Conservation (phyloP, 441 rosid genomes). For the Brassica balearica region DNA sequence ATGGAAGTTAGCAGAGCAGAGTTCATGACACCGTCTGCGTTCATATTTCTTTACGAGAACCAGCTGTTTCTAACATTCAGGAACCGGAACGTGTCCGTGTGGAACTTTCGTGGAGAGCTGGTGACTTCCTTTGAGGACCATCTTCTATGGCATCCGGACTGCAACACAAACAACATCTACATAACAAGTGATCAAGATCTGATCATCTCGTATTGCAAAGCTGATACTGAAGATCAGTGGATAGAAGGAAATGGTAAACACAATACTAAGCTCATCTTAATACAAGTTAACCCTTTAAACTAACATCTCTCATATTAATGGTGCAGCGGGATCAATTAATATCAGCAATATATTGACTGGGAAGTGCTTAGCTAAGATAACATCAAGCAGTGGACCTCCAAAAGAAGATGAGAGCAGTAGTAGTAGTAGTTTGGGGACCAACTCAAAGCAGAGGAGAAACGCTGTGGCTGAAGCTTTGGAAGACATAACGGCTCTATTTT, state of each 20-base stretch:
- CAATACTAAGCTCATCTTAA: background rate
- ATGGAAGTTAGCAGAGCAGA: conserved; percentile 26
- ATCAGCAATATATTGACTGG: conserved; percentile 5
- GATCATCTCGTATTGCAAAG: conserved; percentile 71
- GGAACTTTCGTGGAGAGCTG: conserved; percentile 5
- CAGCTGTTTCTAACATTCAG: background rate
- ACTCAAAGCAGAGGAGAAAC: background rate
- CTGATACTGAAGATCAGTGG: conserved; percentile 64
- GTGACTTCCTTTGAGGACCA: conserved; percentile 3
- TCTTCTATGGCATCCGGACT: conserved; percentile 6
- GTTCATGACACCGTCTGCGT: conserved; percentile 1
- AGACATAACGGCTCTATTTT: background rate
- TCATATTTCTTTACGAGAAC: background rate
- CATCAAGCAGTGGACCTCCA: background rate
- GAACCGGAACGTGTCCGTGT: background rate
- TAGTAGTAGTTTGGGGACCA: background rate
- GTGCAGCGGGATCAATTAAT: too few species aligned
- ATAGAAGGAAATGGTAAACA: conserved; percentile 61
- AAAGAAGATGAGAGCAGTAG: background rate
- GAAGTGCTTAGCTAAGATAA: conserved; percentile 1
- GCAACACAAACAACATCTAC: conserved; percentile 11
- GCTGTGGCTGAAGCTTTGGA: conserved; percentile 2
- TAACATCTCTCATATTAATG: too few species aligned
- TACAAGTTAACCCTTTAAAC: too few species aligned
- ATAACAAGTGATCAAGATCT: conserved; percentile 76